Percentiles rank a stretch among this genome's conserved stretches.
Conservation (phyloP, 495 filamentous ascomycete genomes). For the Hypoxylon perforatum region DNA sequence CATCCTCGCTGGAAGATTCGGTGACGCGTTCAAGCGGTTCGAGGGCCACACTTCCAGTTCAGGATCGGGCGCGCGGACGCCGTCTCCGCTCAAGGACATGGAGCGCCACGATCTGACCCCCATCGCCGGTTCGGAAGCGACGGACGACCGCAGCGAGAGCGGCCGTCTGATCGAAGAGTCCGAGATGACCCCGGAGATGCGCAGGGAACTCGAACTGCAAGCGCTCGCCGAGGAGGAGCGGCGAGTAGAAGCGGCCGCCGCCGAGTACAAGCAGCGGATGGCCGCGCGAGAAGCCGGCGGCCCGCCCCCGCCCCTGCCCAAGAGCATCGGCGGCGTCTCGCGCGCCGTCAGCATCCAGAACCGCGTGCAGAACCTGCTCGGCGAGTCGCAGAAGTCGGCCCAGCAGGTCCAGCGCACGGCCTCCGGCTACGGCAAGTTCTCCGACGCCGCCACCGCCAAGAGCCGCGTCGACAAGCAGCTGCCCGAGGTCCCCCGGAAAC, state of each 20-base stretch:
- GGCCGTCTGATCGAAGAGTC: conserved; percentile 66
- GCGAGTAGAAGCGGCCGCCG: conserved; percentile 90
- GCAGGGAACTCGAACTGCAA: conserved; percentile 87
- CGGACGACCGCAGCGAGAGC: conserved; percentile 76
- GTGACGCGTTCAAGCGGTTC: conserved; percentile 94
- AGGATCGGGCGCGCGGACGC: conserved; percentile 57
- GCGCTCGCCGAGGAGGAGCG: conserved; percentile 89
- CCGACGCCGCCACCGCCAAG: conserved; percentile 59
- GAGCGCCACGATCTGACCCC: conserved; percentile 71
- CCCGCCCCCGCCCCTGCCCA: conserved; percentile 53
- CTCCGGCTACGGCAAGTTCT: conserved; percentile 88
- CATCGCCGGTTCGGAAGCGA: conserved; percentile 80
- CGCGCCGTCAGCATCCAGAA: conserved; percentile 87
- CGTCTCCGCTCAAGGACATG: conserved; percentile 65
- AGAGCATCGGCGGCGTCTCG: conserved; percentile 67
- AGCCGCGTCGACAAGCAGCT: conserved; percentile 39
- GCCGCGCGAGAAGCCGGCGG: conserved; percentile 66
- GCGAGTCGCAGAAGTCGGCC: conserved; percentile 73
- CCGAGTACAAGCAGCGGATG: conserved; percentile 84
- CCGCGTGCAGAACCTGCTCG: conserved; percentile 86
- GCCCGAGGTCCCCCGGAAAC: conserved; percentile 34
- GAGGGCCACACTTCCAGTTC: conserved; percentile 68
- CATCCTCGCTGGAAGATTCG: conserved; percentile 90
- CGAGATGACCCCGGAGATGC: conserved; percentile 86
- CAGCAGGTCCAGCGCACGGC: conserved; percentile 74